Base-by-base conservation (phyloP, 2,329 filamentous ascomycete genomes). In the Piedraia hortae region DNA sequence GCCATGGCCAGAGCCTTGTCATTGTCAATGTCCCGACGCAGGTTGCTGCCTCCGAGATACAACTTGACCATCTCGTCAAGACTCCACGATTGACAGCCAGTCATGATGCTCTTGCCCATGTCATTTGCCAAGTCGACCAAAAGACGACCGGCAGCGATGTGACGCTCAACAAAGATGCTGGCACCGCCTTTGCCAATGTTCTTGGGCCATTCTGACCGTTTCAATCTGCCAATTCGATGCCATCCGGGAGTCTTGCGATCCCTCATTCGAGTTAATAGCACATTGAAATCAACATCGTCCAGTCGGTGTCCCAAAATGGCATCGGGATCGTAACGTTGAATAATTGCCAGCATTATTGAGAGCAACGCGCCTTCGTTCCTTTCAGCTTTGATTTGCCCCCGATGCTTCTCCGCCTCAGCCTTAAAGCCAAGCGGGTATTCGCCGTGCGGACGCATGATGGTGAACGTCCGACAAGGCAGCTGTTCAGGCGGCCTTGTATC, bases 41-140 rank as follows among this genome's bases (percentile, higher is more conserved):
- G 55, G 38, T 69, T 69, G 25, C 63, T 62, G 12, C 62, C 62
- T 14, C 65, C 59, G 4, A 97, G 65, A 33, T 91, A 89, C 9
- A 93, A 58, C 31, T 69, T 74, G 43, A 78, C 89, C 80, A 97
- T 97, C 45, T 97, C 85, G 2, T 82, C 88, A 44, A 97, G 56
- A 44, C 73, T 90, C 85, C 85, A 97, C 3, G 80, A 89, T 45
- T 91, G 82, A 44, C 85, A 97, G 49, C 89, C 90, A 36, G 62
- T 68, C 82, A 93, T 93, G 32, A 78, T 62, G 6, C 82, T 91
- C 53, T 91, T 93, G 44, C 85, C 85, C 39, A 88, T 74, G 35
- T 97, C 85, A 42, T 97, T 97, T 26, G 71, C 78, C 27, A 93
- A 54, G 49, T 97, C 85, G 43, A 85, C 93, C 25, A 93, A 60